phyloP scores from a whole-genome alignment of 306 rosid genomes.

The Canavalia ensiformis region DNA sequence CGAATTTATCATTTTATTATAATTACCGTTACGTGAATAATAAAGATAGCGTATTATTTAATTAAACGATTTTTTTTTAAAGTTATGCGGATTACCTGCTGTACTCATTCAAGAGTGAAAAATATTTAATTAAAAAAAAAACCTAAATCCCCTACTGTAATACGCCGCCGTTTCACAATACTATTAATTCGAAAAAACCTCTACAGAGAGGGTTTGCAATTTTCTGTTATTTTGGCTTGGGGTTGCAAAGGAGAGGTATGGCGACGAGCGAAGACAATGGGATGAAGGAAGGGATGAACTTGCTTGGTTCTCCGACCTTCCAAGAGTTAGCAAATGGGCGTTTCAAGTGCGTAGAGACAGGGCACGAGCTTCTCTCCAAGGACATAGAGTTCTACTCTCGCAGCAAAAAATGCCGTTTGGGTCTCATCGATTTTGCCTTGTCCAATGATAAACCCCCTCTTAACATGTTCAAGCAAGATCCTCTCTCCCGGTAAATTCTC shows the following conservation, averaged over 20 bases:
- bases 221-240: not conserved
- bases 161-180: too few relatives aligned
- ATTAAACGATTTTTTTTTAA: too few relatives aligned
- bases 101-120: too few relatives aligned
- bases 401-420: constrained; percentile 89
- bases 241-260: not conserved
- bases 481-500: constrained; percentile 70
- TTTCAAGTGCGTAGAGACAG: constrained; percentile 83
- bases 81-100: too few relatives aligned
- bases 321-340: constrained; percentile 76
- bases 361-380: constrained; percentile 77
- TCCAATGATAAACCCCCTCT: constrained; percentile 75
- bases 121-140: too few relatives aligned
- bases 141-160: too few relatives aligned
- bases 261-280: constrained; percentile 48
- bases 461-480: constrained; percentile 82
- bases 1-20: too few relatives aligned
- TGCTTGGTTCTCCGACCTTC: constrained; percentile 84
- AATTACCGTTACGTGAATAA: too few relatives aligned
- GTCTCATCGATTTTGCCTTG: constrained; percentile 79
- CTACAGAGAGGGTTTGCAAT: not conserved
- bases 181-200: too few relatives aligned
- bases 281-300: constrained; percentile 73
- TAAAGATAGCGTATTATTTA: too few relatives aligned
- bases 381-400: constrained; percentile 73